Percentiles rank a stretch among this genome's conserved stretches.
These are phyloP conservation scores for Jatropha curcas DNA, from an alignment of 345 rosid species.

Conservation along the genomic window DNA sequence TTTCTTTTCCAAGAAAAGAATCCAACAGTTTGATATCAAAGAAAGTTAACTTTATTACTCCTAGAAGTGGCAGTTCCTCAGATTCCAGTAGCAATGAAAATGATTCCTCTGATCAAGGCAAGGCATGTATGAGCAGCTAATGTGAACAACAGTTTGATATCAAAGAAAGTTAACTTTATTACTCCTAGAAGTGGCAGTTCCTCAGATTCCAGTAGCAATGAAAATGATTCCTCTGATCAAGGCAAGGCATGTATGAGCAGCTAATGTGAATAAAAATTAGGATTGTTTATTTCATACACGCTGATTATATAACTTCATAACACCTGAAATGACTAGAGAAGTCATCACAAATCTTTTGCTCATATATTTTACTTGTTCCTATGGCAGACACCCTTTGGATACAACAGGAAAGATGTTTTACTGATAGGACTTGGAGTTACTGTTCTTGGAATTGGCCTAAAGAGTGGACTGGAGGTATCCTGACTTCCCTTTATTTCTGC, in stretches of 20 bases:
- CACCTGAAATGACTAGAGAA: background rate
- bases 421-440: conserved; percentile 90
- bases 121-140: conserved; percentile 42
- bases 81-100: conserved; percentile 36
- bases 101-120: conserved; percentile 39
- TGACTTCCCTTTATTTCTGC: background rate
- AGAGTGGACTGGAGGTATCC: conserved; percentile 91
- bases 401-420: conserved; percentile 85
- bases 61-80: conserved; percentile 45
- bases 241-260: conserved; percentile 52
- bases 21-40: conserved; percentile 22
- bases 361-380: conserved; percentile 18
- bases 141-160: no score
- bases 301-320: no score
- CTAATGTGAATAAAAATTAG: no score
- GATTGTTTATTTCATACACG: no score
- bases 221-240: conserved; percentile 40
- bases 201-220: conserved; percentile 39
- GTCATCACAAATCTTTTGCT: background rate
- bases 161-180: conserved; percentile 2
- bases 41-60: conserved; percentile 28
- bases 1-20: conserved; percentile 19
- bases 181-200: conserved; percentile 43
- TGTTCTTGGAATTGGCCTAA: conserved; percentile 63
- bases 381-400: conserved; percentile 74